These are phyloP conservation scores for Flaveria linearis DNA, from an alignment of 129 eudicot genomes.

Conservation along the genomic window DNA sequence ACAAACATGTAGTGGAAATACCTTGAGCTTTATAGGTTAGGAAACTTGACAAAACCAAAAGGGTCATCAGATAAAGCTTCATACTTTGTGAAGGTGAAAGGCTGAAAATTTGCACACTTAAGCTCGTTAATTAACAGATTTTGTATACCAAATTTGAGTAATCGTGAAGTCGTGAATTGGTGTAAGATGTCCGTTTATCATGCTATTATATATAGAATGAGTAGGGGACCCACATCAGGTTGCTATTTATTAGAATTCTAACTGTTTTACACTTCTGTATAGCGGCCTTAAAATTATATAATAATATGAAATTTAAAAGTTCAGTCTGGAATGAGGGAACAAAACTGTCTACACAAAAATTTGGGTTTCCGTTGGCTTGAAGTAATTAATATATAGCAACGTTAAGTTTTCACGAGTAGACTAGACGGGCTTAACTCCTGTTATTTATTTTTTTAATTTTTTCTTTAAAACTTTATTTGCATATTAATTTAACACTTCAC, in stretches of 20 bases:
- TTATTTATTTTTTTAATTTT: no score
- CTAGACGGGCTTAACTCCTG: no score
- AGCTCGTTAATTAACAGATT: neutral
- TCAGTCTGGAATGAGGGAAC: constrained; percentile 40
- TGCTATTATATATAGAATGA: constrained; percentile 29
- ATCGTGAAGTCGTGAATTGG: neutral
- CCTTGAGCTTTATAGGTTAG: constrained; percentile 49
- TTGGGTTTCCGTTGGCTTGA: constrained; percentile 47
- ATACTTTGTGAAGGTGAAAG: constrained; percentile 23
- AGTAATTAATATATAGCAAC: neutral
- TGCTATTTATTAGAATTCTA: constrained; percentile 4
- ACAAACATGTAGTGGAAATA: constrained; percentile 20
- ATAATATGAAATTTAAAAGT: constrained; percentile 17
- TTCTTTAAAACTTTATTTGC: no score
- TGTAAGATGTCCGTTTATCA: neutral
- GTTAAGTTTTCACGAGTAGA: no score
- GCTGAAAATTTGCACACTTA: neutral
- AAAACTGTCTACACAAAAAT: constrained; percentile 35
- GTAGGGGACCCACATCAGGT: constrained; percentile 35
- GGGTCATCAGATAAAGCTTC: constrained; percentile 43
- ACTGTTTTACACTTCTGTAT: constrained; percentile 9
- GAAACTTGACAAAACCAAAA: constrained; percentile 41
- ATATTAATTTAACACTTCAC: no score
- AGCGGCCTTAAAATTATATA: neutral
- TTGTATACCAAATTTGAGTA: neutral